Percentiles rank a stretch among this genome's conserved stretches.
phyloP scores from a whole-genome alignment of 2,329 filamentous ascomycete genomes.

The Ceratocystis cubensis region DNA sequence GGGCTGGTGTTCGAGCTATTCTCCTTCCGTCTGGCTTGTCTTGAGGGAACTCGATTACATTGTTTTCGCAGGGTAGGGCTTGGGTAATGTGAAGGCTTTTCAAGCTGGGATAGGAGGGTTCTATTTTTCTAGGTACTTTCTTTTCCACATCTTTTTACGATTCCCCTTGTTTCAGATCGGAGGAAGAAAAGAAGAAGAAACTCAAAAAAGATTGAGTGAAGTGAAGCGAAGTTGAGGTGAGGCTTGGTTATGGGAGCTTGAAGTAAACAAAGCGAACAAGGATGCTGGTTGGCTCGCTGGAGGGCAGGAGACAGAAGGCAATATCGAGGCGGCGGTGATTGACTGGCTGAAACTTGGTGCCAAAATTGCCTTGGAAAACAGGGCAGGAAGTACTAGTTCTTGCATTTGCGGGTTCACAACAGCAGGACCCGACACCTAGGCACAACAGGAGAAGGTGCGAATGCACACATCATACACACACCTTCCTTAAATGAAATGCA shows the following conservation, averaged over 20 bases:
- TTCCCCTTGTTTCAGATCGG: not conserved
- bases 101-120: not conserved
- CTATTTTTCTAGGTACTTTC: not conserved
- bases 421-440: not conserved
- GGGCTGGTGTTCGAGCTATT: no score
- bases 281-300: not conserved
- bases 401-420: not conserved
- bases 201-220: not conserved
- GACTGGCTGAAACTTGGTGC: not conserved
- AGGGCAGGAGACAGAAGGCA: not conserved
- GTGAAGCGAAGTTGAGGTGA: not conserved
- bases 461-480: not conserved
- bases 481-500: not conserved
- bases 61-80: no score
- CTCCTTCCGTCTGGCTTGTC: no score
- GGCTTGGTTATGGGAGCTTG: not conserved
- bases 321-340: not conserved
- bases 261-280: not conserved
- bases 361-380: no score
- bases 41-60: no score
- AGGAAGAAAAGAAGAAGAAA: not conserved
- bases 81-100: not conserved
- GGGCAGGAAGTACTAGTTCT: not conserved
- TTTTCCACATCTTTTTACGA: not conserved
- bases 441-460: not conserved